Conservation (phyloP, 805 yeast genomes). For the Ogataea glucozyma region DNA sequence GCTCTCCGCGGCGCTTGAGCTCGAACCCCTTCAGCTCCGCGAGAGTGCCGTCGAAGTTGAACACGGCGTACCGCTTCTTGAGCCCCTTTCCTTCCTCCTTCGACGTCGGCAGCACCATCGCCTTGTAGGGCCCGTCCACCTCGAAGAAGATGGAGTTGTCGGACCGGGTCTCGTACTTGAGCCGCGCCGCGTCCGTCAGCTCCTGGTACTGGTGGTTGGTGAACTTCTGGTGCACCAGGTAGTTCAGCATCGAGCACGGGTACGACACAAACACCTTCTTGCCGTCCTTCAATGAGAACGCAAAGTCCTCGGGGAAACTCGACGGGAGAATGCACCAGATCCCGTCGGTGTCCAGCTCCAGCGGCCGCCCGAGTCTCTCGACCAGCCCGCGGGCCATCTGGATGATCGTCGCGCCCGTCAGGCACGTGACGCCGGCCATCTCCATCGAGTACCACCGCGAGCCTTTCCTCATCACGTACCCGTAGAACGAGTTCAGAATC, state of each 20-base stretch:
- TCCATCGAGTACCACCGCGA: constrained; percentile 99
- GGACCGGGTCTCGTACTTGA: constrained; percentile 72
- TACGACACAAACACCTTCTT: constrained; percentile 77
- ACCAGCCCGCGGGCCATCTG: constrained; percentile 94
- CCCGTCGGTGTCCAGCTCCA: constrained; percentile 98
- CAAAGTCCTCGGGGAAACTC: constrained; percentile 88
- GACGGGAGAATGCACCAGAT: constrained; percentile 98
- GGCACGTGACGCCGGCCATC: constrained; percentile 99
- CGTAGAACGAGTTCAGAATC: constrained; percentile 93
- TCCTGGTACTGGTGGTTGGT: constrained; percentile 96
- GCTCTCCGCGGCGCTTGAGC: constrained; percentile 93
- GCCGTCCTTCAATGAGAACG: constrained; percentile 72
- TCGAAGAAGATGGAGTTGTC: constrained; percentile 97
- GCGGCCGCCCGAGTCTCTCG: constrained; percentile 90
- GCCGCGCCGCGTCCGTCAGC: constrained; percentile 64
- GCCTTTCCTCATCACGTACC: constrained; percentile 98
- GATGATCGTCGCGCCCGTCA: constrained; percentile 96
- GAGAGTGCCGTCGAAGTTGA: constrained; percentile 87
- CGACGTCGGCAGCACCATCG: constrained; percentile 96
- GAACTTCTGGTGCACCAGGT: constrained; percentile 84
- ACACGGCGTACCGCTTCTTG: constrained; percentile 95
- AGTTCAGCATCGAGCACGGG: constrained; percentile 95
- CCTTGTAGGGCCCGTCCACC: constrained; percentile 97
- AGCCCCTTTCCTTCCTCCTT: constrained; percentile 97
- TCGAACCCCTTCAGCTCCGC: constrained; percentile 98